Conservation (phyloP, 805 yeast species). For the Candida argentea region DNA sequence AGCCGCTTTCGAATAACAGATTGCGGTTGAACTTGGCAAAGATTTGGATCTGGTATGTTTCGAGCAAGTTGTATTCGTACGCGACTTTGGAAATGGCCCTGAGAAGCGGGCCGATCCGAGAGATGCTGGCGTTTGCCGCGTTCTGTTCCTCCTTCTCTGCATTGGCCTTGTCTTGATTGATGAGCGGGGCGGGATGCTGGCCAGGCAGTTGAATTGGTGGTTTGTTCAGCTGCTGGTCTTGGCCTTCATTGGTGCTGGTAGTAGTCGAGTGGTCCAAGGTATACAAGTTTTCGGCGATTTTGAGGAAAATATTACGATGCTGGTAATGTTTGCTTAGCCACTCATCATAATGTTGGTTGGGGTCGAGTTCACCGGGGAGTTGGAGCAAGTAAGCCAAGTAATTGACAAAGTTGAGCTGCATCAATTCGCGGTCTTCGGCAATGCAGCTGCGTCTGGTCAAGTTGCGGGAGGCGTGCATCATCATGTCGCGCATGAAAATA, state of each 20-base stretch:
- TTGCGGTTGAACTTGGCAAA: slow-evolving; percentile 23
- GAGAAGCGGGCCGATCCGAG: slow-evolving; percentile 8
- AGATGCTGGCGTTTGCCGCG: slow-evolving; percentile 1
- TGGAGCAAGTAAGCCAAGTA: slow-evolving; percentile 24
- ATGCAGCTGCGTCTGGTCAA: slow-evolving; percentile 3
- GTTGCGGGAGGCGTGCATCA: slow-evolving; percentile 7
- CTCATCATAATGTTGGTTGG: slow-evolving; percentile 11
- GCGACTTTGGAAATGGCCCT: slow-evolving; percentile 24
- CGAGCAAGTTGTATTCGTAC: slow-evolving; percentile 28
- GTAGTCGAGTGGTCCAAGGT: slow-evolving; percentile 18
- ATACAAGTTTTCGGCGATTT: slow-evolving; percentile 17
- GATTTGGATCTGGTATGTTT: slow-evolving; percentile 28
- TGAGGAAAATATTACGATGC: slow-evolving; percentile 16
- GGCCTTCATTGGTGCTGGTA: slow-evolving; percentile 14
- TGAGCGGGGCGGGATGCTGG: slow-evolving; percentile 7
- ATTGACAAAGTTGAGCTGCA: slow-evolving; percentile 28
- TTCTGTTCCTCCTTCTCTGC: slow-evolving; percentile 5
- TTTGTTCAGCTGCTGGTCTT: slow-evolving; percentile 10
- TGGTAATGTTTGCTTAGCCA: slow-evolving; percentile 17
- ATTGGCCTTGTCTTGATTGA: slow-evolving; percentile 7
- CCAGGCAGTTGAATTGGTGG: too few species aligned
- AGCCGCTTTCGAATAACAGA: slow-evolving; percentile 18
- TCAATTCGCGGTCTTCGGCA: slow-evolving; percentile 22
- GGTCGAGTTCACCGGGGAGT: slow-evolving; percentile 15
- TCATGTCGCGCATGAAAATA: slow-evolving; percentile 18